Conservation (phyloP, 2,329 filamentous ascomycete genomes). For the Hymenotorrendiella dingleyae region DNA sequence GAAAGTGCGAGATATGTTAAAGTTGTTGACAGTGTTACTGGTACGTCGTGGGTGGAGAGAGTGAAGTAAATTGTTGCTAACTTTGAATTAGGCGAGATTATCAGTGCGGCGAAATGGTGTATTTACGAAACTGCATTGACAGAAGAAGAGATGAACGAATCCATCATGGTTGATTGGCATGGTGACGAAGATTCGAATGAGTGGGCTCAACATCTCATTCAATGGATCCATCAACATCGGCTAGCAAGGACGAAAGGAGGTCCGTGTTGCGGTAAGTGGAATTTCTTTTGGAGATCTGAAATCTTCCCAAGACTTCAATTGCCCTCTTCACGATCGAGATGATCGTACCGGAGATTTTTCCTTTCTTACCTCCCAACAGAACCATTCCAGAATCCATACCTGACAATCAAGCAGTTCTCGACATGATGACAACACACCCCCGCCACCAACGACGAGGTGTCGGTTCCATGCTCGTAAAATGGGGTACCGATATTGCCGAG, state of each 20-base stretch:
- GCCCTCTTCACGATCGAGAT: too few species aligned
- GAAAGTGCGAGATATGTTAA: constrained; percentile 15
- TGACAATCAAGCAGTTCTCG: constrained; percentile 24
- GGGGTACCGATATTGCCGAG: constrained; percentile 32
- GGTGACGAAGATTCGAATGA: constrained; percentile 13
- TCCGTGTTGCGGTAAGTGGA: constrained; percentile 14
- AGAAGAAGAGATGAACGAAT: constrained; percentile 13
- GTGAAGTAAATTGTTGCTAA: not conserved
- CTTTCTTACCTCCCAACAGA: too few species aligned
- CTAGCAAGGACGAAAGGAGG: constrained; percentile 9
- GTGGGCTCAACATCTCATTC: constrained; percentile 13
- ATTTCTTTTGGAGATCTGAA: too few species aligned
- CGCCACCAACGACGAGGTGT: constrained; percentile 33
- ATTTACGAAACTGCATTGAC: constrained; percentile 9
- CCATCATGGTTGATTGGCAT: constrained; percentile 15
- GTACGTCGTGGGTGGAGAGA: constrained; percentile 3
- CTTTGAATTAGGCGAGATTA: constrained; percentile 9
- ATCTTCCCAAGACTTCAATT: too few species aligned
- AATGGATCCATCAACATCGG: constrained; percentile 12
- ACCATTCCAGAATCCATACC: too few species aligned
- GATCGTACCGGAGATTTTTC: too few species aligned
- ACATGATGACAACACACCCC: constrained; percentile 32
- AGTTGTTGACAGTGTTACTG: constrained; percentile 15
- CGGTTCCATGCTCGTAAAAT: constrained; percentile 33
- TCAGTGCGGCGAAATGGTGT: constrained; percentile 17